Evolutionary conservation across 257 asterid species (phyloP).

Genomic region (Capsicum baccatum): DNA sequence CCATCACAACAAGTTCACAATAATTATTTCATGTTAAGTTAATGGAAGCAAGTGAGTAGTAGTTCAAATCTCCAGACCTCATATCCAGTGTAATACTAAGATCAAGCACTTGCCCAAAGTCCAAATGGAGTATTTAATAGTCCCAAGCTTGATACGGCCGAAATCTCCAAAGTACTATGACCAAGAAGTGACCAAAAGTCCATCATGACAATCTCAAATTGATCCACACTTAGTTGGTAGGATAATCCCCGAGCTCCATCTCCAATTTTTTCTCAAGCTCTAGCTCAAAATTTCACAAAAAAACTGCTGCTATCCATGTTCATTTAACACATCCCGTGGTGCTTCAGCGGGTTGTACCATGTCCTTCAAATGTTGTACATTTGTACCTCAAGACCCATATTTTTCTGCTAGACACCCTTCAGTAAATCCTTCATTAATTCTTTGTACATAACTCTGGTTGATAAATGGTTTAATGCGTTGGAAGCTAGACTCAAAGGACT

Average conservation of each 20-base stretch:
- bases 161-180: not conserved
- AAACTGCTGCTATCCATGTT: not conserved
- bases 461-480: not conserved
- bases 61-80: constrained; percentile 6
- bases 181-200: constrained; percentile 6
- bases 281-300: not conserved
- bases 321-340: not conserved
- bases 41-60: not conserved
- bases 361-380: not conserved
- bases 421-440: not conserved
- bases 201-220: not conserved
- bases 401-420: not conserved
- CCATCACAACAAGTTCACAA: not conserved
- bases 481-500: not conserved
- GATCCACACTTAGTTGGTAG: constrained; percentile 3
- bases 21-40: not conserved
- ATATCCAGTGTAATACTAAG: not conserved
- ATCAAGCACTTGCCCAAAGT: not conserved
- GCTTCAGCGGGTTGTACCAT: not conserved
- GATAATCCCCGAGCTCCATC: not conserved
- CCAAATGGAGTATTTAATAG: not conserved
- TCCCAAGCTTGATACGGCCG: not conserved
- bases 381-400: not conserved
- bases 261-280: not conserved
- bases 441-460: not conserved